Conservation (phyloP, 2,329 filamentous ascomycete genomes). For the Verticillium alfalfae region DNA sequence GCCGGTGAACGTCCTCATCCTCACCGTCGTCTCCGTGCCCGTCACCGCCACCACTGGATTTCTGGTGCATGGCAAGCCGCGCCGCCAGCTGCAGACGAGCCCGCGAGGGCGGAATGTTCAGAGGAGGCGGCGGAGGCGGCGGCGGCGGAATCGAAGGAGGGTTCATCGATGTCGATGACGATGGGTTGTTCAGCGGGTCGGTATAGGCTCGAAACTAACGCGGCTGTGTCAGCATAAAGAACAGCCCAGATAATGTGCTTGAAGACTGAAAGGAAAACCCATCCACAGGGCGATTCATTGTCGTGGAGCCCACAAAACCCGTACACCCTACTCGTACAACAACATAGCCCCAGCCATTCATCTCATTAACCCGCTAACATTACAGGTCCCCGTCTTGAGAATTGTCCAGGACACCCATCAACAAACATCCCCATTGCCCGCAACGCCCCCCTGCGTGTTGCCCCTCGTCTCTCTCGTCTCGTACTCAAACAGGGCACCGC, state of each 20-base stretch:
- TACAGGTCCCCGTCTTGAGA: background rate
- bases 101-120: slow-evolving; percentile 81
- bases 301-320: background rate
- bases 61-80: slow-evolving; percentile 70
- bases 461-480: background rate
- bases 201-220: slow-evolving; percentile 54
- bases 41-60: slow-evolving; percentile 46
- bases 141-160: slow-evolving; percentile 55
- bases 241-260: background rate
- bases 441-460: background rate
- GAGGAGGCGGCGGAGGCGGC: slow-evolving; percentile 64
- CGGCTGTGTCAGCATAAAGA: slow-evolving; percentile 6
- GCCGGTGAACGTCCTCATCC: slow-evolving; percentile 25
- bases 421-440: background rate
- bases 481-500: background rate
- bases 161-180: slow-evolving; percentile 41
- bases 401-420: background rate
- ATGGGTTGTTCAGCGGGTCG: slow-evolving; percentile 44
- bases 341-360: background rate
- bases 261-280: background rate
- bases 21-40: slow-evolving; percentile 32
- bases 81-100: slow-evolving; percentile 88
- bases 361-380: background rate
- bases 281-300: background rate
- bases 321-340: background rate